Evolutionary conservation across 2,329 filamentous ascomycete species (phyloP).

Genomic region (Pseudogymnoascus sp.): DNA sequence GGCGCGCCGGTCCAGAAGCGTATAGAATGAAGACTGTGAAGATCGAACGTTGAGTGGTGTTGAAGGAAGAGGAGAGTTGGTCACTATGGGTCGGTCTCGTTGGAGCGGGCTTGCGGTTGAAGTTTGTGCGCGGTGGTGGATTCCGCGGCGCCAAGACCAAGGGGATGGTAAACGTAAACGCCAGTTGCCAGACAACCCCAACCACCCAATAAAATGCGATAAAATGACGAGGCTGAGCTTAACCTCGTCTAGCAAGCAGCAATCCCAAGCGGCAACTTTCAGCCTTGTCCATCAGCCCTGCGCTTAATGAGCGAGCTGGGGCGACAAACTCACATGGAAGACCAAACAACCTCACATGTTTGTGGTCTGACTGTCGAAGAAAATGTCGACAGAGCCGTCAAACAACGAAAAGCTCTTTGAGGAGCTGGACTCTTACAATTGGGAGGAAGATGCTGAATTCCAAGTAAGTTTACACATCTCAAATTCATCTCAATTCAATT

Average conservation of each 20-base stretch:
- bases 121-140: constrained; percentile 9
- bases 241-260: background rate
- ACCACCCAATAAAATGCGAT: background rate
- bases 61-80: constrained; percentile 7
- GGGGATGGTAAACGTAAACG: constrained; percentile 7
- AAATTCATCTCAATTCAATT: background rate
- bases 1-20: background rate
- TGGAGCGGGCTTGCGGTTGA: background rate
- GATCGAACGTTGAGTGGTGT: constrained; percentile 4
- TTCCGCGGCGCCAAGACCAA: constrained; percentile 5
- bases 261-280: background rate
- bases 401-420: constrained; percentile 41
- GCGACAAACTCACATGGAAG: background rate
- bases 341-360: background rate
- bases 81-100: background rate
- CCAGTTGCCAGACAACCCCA: constrained; percentile 1
- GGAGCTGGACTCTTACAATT: constrained; percentile 59
- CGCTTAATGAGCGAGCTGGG: background rate
- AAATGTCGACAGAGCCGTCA: background rate
- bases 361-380: background rate
- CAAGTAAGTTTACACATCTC: constrained; percentile 38
- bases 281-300: constrained; percentile 11
- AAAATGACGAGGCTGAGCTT: background rate
- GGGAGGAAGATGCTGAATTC: constrained; percentile 61
- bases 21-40: background rate